Evolutionary conservation across 805 yeast genomes (phyloP), one percentile per base, ranked within the genome.

Genomic region (Wickerhamiella siamensis): DNA sequence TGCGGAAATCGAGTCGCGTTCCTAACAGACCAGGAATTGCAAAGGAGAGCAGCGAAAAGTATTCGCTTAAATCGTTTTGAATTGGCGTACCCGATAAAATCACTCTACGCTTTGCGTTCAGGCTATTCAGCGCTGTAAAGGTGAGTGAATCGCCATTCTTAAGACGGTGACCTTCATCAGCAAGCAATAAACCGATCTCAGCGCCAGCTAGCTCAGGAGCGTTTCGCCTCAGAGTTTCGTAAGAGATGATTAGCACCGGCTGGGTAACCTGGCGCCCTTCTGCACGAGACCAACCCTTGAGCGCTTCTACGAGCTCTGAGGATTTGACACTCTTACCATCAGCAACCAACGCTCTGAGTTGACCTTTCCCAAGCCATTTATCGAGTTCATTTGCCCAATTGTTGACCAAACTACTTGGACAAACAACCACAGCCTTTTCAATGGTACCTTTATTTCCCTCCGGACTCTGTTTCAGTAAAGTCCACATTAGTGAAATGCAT

Each of bases 351-450:
- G 96, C 91, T 2, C 91, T 77, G 5, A 88, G 56, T 0, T 82
- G 75, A n/a, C 91, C 95, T 50, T 79, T 81, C 0, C 98, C 98
- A 17, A 88, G 67, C 98, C 98, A 88, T 60, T 88, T 88, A 32
- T 76, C 74, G 40, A 88, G 74, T 61, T 88, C 98, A 56, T 91
- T 88, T 1, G 97, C 97, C 98, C 98, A 88, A 55, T 88, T 88
- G 44, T 84, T 71, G 24, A 88, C 98, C 51, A 88, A 66, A 8
- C 94, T 81, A 0, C 95, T 83, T 1, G 98, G 98, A 57, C 98
- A 88, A 1, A 86, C 96, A 45, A 88, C 84, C 40, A 88, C 78
- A 50, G 88, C 80, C 59, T 91, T 91, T 41, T 79, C 83, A 15
- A 91, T 91, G 1, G 94, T 78, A 40, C 77, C 75, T 50, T 70